Evolutionary conservation across 768 basidiomycete genomes (phyloP).

Genomic region (Lactarius pseudohatsudake): DNA sequence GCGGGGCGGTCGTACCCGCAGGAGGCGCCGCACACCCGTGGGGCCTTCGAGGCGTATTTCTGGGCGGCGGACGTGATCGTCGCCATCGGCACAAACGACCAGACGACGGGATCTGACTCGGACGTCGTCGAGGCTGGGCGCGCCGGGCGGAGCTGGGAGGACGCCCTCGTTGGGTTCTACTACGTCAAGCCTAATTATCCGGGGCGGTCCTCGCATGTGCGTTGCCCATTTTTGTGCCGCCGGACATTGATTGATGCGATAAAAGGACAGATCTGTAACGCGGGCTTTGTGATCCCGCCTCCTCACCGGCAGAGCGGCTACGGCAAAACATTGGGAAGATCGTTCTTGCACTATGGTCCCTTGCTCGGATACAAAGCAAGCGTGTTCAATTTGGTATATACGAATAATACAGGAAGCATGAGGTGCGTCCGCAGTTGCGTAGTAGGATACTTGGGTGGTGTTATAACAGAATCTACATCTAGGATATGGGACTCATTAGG

Average conservation of each 20-base stretch:
- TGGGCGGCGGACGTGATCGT: conserved; percentile 76
- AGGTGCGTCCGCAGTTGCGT: conserved; percentile 43
- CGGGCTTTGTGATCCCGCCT: conserved; percentile 79
- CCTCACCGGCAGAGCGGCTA: conserved; percentile 61
- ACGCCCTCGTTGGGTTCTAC: conserved; percentile 74
- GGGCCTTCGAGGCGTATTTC: conserved; percentile 71
- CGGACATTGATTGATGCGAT: background rate
- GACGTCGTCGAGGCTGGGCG: conserved; percentile 48
- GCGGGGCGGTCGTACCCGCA: conserved; percentile 86
- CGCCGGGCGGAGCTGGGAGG: conserved; percentile 58
- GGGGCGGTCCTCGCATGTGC: conserved; percentile 83
- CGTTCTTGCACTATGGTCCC: conserved; percentile 81
- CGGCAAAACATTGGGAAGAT: conserved; percentile 70
- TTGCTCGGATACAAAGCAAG: conserved; percentile 72
- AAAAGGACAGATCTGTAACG: conserved; percentile 72
- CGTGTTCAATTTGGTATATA: conserved; percentile 91
- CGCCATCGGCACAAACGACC: conserved; percentile 45
- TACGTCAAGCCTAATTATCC: conserved; percentile 92
- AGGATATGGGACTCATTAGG: conserved; percentile 84
- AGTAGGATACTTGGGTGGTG: background rate
- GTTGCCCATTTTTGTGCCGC: conserved; percentile 34
- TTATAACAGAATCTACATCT: conserved; percentile 3
- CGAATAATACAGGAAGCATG: conserved; percentile 75
- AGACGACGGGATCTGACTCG: conserved; percentile 30
- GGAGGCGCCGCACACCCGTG: conserved; percentile 49